Conservation (phyloP, 116 monocot species). For the Posidonia oceanica region DNA sequence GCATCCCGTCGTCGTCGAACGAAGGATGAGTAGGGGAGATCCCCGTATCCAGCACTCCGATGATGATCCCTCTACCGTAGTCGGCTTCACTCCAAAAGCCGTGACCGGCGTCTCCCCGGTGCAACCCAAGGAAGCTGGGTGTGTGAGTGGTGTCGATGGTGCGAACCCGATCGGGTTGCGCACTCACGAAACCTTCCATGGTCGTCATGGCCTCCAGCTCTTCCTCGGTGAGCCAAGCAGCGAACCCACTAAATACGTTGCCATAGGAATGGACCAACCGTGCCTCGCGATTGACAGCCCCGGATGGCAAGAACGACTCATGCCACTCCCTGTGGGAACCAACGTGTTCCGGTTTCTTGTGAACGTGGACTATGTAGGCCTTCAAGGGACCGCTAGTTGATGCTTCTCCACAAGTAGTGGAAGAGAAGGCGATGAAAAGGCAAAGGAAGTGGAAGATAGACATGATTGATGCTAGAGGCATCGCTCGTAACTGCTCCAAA, state of each 20-base stretch:
- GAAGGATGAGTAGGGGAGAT: slow-evolving; percentile 40
- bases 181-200: slow-evolving; percentile 21
- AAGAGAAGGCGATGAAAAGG: too few species aligned
- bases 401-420: too few species aligned
- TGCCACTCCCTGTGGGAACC: slow-evolving; percentile 11
- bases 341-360: not conserved
- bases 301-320: slow-evolving; percentile 5
- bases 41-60: slow-evolving; percentile 16
- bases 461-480: too few species aligned
- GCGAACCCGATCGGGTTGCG: slow-evolving; percentile 3
- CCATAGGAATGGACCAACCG: slow-evolving; percentile 8
- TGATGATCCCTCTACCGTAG: slow-evolving; percentile 37
- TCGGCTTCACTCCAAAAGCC: slow-evolving; percentile 14
- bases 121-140: slow-evolving; percentile 36
- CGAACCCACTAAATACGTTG: slow-evolving; percentile 6
- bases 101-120: not conserved
- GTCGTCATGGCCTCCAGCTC: slow-evolving; percentile 3
- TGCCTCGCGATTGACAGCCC: not conserved
- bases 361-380: slow-evolving; percentile 5
- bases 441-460: too few species aligned
- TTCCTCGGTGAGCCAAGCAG: slow-evolving; percentile 3
- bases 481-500: too few species aligned
- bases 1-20: slow-evolving; percentile 23
- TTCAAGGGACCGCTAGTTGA: not conserved
- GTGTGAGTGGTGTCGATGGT: slow-evolving; percentile 39